Evolutionary conservation across 345 rosid species (phyloP).

Genomic region (Cardiospermum halicacabum): DNA sequence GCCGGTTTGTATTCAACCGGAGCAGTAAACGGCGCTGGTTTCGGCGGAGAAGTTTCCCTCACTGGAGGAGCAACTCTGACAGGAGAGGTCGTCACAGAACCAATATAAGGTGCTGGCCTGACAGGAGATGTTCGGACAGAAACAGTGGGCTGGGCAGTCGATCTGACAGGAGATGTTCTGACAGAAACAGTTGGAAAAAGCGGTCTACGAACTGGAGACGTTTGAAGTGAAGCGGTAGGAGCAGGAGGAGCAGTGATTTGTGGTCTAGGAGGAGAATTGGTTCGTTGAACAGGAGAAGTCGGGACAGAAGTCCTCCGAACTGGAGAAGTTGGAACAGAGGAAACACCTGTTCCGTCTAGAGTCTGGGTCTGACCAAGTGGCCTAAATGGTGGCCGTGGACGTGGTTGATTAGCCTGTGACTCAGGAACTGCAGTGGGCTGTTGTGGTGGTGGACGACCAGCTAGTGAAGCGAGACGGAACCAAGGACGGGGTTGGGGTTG

Average conservation of each 20-base stretch:
- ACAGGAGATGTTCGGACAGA: slow-evolving; percentile 22
- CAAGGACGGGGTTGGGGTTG: slow-evolving; percentile 45
- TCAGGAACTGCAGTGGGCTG: slow-evolving; percentile 26
- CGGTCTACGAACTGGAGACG: slow-evolving; percentile 19
- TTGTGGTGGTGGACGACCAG: slow-evolving; percentile 24
- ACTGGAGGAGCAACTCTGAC: not conserved
- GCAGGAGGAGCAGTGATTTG: not conserved
- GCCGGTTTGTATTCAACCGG: not conserved
- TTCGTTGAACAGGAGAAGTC: slow-evolving; percentile 30
- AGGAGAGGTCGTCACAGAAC: slow-evolving; percentile 10
- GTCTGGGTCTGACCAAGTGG: slow-evolving; percentile 25
- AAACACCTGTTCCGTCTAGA: slow-evolving; percentile 14
- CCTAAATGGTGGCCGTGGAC: slow-evolving; percentile 35
- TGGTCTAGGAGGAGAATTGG: too few species aligned
- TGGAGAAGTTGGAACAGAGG: slow-evolving; percentile 28
- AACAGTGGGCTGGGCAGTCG: not conserved
- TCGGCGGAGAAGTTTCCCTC: not conserved
- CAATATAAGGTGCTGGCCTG: slow-evolving; percentile 2
- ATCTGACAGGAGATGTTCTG: slow-evolving; percentile 22
- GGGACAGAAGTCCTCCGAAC: slow-evolving; percentile 17
- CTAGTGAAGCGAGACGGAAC: slow-evolving; percentile 47
- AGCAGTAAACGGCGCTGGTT: not conserved
- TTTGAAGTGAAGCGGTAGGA: slow-evolving; percentile 15
- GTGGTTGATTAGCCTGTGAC: slow-evolving; percentile 32
- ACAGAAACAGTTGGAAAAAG: slow-evolving; percentile 8